Conservation (phyloP, 2,329 filamentous ascomycete species). For the Verticillium alfalfae region DNA sequence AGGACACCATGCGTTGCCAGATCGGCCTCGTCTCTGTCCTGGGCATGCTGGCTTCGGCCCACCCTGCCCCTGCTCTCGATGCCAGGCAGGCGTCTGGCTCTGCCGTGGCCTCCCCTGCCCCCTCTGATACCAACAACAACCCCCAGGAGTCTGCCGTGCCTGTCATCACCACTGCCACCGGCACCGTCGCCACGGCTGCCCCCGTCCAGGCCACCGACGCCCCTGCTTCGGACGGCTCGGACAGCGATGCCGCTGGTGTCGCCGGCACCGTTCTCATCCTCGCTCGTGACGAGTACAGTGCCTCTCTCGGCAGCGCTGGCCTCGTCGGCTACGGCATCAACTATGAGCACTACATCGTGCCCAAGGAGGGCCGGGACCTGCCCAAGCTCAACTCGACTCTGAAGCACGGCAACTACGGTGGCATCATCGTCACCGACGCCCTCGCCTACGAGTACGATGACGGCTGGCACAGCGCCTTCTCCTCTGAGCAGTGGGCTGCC, state of each 20-base stretch:
- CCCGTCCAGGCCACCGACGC: not conserved
- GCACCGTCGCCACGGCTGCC: not conserved
- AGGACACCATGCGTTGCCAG: constrained; percentile 1
- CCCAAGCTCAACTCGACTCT: constrained; percentile 44
- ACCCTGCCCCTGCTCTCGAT: not conserved
- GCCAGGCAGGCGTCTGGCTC: not conserved
- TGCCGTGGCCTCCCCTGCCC: constrained; percentile 1
- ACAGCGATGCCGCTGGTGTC: not conserved
- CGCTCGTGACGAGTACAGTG: constrained; percentile 43
- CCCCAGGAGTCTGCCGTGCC: not conserved
- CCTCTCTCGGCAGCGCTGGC: constrained; percentile 42
- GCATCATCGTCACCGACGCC: constrained; percentile 49
- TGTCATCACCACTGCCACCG: not conserved
- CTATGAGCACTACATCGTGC: constrained; percentile 49
- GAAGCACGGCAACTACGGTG: constrained; percentile 50
- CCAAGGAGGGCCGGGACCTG: constrained; percentile 42
- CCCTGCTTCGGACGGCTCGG: not conserved
- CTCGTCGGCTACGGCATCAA: constrained; percentile 58
- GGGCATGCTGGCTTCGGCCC: not conserved
- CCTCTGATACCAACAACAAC: constrained; percentile 1
- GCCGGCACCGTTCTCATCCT: constrained; percentile 43
- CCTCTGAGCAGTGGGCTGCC: constrained; percentile 47
- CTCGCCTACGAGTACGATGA: constrained; percentile 48
- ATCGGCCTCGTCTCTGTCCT: not conserved
- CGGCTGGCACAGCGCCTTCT: constrained; percentile 47